phyloP scores from a whole-genome alignment of 2,329 filamentous ascomycete genomes.

The Colletotrichum sp. region DNA sequence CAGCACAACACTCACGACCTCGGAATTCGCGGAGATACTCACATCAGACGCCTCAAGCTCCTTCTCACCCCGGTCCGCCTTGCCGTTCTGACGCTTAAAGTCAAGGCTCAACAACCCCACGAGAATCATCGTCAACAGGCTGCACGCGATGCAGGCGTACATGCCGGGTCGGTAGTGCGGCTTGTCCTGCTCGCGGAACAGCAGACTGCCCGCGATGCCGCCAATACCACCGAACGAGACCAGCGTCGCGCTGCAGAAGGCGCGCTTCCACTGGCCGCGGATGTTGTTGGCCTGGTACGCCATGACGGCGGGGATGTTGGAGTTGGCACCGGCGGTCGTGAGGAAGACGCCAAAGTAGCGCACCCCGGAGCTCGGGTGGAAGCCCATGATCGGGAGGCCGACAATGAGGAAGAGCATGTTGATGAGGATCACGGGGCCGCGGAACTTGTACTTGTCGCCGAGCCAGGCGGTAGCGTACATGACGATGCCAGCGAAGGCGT shows the following conservation, averaged over 20 bases:
- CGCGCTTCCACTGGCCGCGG: slow-evolving; percentile 87
- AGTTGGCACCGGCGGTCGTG: slow-evolving; percentile 76
- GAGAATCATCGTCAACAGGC: slow-evolving; percentile 49
- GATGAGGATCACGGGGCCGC: slow-evolving; percentile 69
- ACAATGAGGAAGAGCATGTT: slow-evolving; percentile 72
- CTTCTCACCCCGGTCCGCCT: slow-evolving; percentile 59
- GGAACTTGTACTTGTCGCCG: slow-evolving; percentile 70
- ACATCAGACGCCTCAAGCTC: slow-evolving; percentile 56
- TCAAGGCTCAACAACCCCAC: slow-evolving; percentile 45
- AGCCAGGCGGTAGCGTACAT: slow-evolving; percentile 66
- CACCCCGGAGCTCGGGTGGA: slow-evolving; percentile 57
- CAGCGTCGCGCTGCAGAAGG: slow-evolving; percentile 76
- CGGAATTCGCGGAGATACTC: slow-evolving; percentile 29
- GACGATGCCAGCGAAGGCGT: slow-evolving; percentile 66
- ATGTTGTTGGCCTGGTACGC: slow-evolving; percentile 89
- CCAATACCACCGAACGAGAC: slow-evolving; percentile 80
- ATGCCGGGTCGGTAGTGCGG: slow-evolving; percentile 60
- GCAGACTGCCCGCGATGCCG: slow-evolving; percentile 76
- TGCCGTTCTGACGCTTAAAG: slow-evolving; percentile 50
- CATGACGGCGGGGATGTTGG: slow-evolving; percentile 77
- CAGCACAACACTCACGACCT: background rate
- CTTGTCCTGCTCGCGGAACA: slow-evolving; percentile 68
- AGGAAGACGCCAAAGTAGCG: slow-evolving; percentile 80
- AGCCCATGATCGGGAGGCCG: slow-evolving; percentile 77
- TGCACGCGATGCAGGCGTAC: slow-evolving; percentile 59